Percentiles rank a stretch among this genome's conserved stretches.
These are phyloP conservation scores for Aspergillus sp. DNA, from an alignment of 2,329 filamentous ascomycete species.

Conservation along the genomic window DNA sequence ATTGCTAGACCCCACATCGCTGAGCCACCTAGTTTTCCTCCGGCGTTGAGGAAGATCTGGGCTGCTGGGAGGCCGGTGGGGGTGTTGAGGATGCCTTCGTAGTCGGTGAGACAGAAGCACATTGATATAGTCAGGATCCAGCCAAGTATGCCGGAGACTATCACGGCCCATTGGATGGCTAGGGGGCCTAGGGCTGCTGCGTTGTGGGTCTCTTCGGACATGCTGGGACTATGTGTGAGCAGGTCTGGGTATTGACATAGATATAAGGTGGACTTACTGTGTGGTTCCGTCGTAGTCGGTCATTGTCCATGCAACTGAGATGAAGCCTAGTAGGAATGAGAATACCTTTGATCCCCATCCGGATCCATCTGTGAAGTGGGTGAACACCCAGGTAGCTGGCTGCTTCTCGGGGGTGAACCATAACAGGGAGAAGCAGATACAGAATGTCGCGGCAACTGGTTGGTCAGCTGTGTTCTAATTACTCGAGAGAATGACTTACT, in stretches of 20 bases:
- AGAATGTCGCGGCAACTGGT: conserved; percentile 59
- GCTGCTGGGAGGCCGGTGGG: conserved; percentile 64
- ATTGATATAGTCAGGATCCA: conserved; percentile 65
- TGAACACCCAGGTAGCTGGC: conserved; percentile 62
- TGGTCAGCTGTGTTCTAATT: not conserved
- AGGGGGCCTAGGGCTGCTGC: conserved; percentile 61
- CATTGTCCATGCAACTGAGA: conserved; percentile 57
- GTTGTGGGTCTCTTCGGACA: conserved; percentile 68
- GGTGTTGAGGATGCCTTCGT: conserved; percentile 56
- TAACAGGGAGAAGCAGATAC: conserved; percentile 61
- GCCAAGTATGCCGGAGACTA: conserved; percentile 61
- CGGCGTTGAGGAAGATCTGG: conserved; percentile 62
- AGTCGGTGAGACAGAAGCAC: conserved; percentile 63
- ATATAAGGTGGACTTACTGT: conserved; percentile 48
- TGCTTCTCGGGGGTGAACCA: conserved; percentile 62
- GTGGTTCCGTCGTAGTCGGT: conserved; percentile 69
- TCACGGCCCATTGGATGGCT: conserved; percentile 61
- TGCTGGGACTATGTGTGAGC: conserved; percentile 38
- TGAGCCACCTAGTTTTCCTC: conserved; percentile 57
- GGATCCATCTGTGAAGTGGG: conserved; percentile 61
- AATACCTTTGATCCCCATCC: conserved; percentile 64
- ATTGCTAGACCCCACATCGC: conserved; percentile 64
- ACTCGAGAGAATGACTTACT: conserved; percentile 40
- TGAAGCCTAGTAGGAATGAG: conserved; percentile 62
- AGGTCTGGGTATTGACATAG: not conserved